These are phyloP conservation scores for Camellia sinensis DNA, from an alignment of 148 eudicot species.

Conservation along the genomic window DNA sequence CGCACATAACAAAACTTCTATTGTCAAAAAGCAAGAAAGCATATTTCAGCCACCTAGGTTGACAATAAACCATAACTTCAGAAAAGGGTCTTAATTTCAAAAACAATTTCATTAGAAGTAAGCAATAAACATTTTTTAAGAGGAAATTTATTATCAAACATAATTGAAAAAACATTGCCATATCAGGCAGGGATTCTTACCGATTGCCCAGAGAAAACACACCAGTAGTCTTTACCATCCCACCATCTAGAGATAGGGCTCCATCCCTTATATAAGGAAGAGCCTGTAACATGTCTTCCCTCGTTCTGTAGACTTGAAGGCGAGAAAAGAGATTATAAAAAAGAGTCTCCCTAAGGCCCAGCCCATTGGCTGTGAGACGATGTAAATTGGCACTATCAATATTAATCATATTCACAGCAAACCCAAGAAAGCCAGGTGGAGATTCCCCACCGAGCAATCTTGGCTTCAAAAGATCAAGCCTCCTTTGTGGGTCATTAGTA, in stretches of 20 bases:
- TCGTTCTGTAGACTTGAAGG: slow-evolving; percentile 76
- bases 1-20: background rate
- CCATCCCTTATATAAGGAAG: slow-evolving; percentile 66
- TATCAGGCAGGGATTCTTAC: slow-evolving; percentile 33
- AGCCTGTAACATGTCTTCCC: slow-evolving; percentile 76
- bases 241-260: slow-evolving; percentile 90
- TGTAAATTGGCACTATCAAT: slow-evolving; percentile 48
- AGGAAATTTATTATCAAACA: background rate
- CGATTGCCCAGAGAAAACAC: slow-evolving; percentile 58
- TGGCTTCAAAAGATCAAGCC: slow-evolving; percentile 78
- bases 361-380: slow-evolving; percentile 51
- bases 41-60: background rate
- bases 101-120: background rate
- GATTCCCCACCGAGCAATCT: slow-evolving; percentile 62
- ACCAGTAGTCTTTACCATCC: slow-evolving; percentile 59
- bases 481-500: slow-evolving; percentile 73
- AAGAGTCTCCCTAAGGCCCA: slow-evolving; percentile 83
- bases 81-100: background rate
- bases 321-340: slow-evolving; percentile 67
- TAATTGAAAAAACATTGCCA: background rate
- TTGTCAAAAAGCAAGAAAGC: background rate
- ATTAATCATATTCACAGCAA: slow-evolving; percentile 83
- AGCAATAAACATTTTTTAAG: background rate
- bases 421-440: slow-evolving; percentile 86
- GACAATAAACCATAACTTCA: background rate